A percentile compares a stretch with the other conserved stretches of the same genome.
Evolutionary conservation across 2,329 filamentous ascomycete genomes (phyloP).

Genomic region (Triangularia setosa): DNA sequence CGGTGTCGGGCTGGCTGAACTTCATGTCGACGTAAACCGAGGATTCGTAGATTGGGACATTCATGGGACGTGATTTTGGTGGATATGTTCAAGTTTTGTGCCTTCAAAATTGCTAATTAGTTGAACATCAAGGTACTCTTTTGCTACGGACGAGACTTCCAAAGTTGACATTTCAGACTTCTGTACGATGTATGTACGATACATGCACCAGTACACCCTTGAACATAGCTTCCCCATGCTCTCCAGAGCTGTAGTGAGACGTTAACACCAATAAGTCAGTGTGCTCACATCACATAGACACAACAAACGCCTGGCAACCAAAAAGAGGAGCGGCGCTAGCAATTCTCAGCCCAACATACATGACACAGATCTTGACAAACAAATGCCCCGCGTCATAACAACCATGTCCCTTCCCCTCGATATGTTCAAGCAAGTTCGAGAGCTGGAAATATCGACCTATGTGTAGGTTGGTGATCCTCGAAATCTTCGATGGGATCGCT

Average conservation of each 20-base stretch:
- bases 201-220: background rate
- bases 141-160: background rate
- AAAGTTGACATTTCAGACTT: background rate
- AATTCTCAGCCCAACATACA: background rate
- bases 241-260: background rate
- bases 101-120: background rate
- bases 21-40: background rate
- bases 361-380: background rate
- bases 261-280: background rate
- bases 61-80: background rate
- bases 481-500: slow-evolving; percentile 34
- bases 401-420: background rate
- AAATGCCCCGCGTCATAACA: background rate
- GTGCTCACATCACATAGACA: background rate
- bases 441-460: slow-evolving; percentile 26
- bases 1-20: background rate
- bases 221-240: background rate
- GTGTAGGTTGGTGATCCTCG: slow-evolving; percentile 18
- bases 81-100: background rate
- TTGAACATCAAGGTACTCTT: background rate
- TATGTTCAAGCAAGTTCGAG: slow-evolving; percentile 26
- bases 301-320: background rate
- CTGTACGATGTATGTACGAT: background rate
- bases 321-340: background rate
- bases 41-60: background rate